Conservation (phyloP, 306 rosid species). For the Corylus avellana region DNA sequence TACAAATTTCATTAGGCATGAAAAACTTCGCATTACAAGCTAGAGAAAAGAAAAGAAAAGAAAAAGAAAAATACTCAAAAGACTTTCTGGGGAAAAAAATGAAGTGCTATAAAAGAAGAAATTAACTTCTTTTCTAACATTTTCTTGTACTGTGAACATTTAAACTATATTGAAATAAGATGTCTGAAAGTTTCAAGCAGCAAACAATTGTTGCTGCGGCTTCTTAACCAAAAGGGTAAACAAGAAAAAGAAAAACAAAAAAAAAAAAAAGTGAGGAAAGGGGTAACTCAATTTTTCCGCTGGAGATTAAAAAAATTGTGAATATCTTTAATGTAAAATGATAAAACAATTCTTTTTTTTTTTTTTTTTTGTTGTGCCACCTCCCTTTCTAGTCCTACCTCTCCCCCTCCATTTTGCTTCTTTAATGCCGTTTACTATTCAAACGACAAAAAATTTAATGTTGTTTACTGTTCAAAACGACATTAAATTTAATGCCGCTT, state of each 20-base stretch:
- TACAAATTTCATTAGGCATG: too few relatives aligned
- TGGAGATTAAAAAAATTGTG: constrained; percentile 25
- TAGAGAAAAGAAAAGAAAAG: too few relatives aligned
- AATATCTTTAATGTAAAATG: constrained; percentile 38
- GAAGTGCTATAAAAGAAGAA: not conserved
- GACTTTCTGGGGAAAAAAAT: too few relatives aligned
- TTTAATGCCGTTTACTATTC: too few relatives aligned
- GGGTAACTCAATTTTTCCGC: constrained; percentile 54
- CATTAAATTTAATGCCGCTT: too few relatives aligned
- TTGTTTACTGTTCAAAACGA: too few relatives aligned
- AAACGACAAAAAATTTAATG: too few relatives aligned
- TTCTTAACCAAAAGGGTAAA: not conserved
- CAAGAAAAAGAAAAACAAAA: not conserved
- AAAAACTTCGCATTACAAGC: too few relatives aligned
- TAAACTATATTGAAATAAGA: not conserved
- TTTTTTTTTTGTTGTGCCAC: not conserved
- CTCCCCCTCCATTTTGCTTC: too few relatives aligned
- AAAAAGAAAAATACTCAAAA: too few relatives aligned
- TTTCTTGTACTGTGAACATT: not conserved
- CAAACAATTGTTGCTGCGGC: constrained; percentile 13
- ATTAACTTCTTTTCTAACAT: not conserved
- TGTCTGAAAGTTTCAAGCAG: not conserved
- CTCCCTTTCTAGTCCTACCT: too few relatives aligned
- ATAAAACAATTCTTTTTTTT: constrained; percentile 20
- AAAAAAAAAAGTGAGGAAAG: constrained; percentile 19